A percentile compares a stretch with the other conserved stretches of the same genome.
Evolutionary conservation across 73 alveolate genomes (phyloP).

Genomic region (Paramecium bursaria): DNA sequence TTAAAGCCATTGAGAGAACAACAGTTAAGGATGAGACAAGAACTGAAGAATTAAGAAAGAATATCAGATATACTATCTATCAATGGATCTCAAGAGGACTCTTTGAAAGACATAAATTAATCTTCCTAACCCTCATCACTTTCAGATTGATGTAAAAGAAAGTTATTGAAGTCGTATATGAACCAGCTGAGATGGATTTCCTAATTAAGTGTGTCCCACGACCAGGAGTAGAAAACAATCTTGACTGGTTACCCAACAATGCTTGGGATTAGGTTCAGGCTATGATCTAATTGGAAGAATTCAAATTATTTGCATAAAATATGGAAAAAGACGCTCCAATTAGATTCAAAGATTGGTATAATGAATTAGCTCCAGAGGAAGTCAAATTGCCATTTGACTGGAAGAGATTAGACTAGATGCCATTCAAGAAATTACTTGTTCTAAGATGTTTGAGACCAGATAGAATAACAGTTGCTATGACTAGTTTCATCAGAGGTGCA

Average conservation of each 20-base stretch:
- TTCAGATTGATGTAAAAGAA: constrained; percentile 98
- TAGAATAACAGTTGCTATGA: constrained; percentile 97
- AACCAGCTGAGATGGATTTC: constrained; percentile 74
- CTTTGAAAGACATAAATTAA: constrained; percentile 99
- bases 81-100: constrained; percentile 99
- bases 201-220: constrained; percentile 67
- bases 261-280: constrained; percentile 98
- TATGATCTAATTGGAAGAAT: constrained; percentile 97
- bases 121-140: constrained; percentile 96
- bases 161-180: constrained; percentile 80
- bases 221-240: constrained; percentile 96
- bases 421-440: constrained; percentile 98
- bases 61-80: constrained; percentile 97
- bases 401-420: constrained; percentile 97
- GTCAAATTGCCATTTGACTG: constrained; percentile 99
- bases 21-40: constrained; percentile 93
- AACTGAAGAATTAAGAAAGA: constrained; percentile 92
- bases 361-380: constrained; percentile 98
- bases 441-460: constrained; percentile 99
- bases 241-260: constrained; percentile 97
- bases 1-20: constrained; percentile 99
- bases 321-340: constrained; percentile 99
- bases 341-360: constrained; percentile 99
- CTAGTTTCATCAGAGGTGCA: constrained; percentile 95
- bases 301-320: constrained; percentile 94